Evolutionary conservation across 2,329 filamentous ascomycete species (phyloP).

Genomic region (Hymenoscyphus salicellus): DNA sequence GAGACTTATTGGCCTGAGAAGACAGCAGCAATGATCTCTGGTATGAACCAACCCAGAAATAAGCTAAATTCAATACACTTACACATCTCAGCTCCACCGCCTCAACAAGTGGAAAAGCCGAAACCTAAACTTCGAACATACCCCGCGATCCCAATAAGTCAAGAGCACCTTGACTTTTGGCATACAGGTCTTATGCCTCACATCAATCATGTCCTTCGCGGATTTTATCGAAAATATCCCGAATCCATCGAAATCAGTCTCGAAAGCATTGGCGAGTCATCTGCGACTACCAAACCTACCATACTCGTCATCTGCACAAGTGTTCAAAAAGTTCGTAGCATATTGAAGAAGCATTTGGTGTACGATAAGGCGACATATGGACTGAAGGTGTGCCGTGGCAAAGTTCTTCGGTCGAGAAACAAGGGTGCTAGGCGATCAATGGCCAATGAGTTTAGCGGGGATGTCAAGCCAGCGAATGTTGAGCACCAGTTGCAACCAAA

Average conservation of each 20-base stretch:
- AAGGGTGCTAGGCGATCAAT: slow-evolving; percentile 41
- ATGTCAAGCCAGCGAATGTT: slow-evolving; percentile 59
- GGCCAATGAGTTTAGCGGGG: slow-evolving; percentile 38
- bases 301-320: slow-evolving; percentile 76
- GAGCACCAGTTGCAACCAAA: slow-evolving; percentile 74
- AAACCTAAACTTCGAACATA: slow-evolving; percentile 54
- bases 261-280: slow-evolving; percentile 68
- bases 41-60: slow-evolving; percentile 18
- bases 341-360: slow-evolving; percentile 66
- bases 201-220: slow-evolving; percentile 66
- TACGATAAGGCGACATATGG: slow-evolving; percentile 65
- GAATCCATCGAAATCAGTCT: slow-evolving; percentile 78
- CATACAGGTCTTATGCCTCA: slow-evolving; percentile 68
- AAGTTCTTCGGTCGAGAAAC: slow-evolving; percentile 60
- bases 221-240: slow-evolving; percentile 68
- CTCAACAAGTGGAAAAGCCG: slow-evolving; percentile 22
- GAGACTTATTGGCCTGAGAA: slow-evolving; percentile 26
- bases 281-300: slow-evolving; percentile 64
- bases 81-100: slow-evolving; percentile 20
- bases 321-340: slow-evolving; percentile 67
- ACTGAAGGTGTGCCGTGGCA: slow-evolving; percentile 70
- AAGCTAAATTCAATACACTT: slow-evolving; percentile 14
- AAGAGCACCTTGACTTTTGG: slow-evolving; percentile 67
- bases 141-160: slow-evolving; percentile 55
- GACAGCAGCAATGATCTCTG: slow-evolving; percentile 18